phyloP scores from a whole-genome alignment of 352 stramenopile species.

The Lagenidium sp. region DNA sequence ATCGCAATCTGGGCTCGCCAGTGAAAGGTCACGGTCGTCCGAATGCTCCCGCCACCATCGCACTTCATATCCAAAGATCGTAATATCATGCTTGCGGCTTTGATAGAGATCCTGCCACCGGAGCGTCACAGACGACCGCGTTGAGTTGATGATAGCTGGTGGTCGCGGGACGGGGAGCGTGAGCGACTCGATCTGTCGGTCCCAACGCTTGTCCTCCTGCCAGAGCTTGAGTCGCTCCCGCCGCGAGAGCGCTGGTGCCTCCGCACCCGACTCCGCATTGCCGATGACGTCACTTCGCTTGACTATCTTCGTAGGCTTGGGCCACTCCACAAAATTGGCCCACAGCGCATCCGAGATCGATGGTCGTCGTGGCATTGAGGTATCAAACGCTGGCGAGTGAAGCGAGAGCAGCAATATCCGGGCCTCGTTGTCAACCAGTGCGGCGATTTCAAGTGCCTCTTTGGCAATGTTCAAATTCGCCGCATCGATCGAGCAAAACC shows the following conservation, averaged over 20 bases:
- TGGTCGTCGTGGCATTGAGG: slow-evolving; percentile 41
- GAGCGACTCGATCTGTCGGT: slow-evolving; percentile 45
- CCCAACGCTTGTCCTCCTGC: slow-evolving; percentile 72
- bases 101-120: slow-evolving; percentile 75
- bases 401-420: slow-evolving; percentile 33
- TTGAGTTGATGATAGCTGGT: slow-evolving; percentile 48
- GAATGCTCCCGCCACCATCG: slow-evolving; percentile 33
- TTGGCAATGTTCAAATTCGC: slow-evolving; percentile 72
- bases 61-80: slow-evolving; percentile 56
- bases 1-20: background rate
- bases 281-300: slow-evolving; percentile 17
- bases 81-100: slow-evolving; percentile 48
- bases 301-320: slow-evolving; percentile 34
- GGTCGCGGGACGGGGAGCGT: slow-evolving; percentile 60
- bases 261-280: background rate
- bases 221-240: slow-evolving; percentile 72
- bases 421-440: slow-evolving; percentile 24
- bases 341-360: slow-evolving; percentile 23
- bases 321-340: slow-evolving; percentile 52
- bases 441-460: slow-evolving; percentile 31
- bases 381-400: slow-evolving; percentile 42
- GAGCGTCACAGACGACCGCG: slow-evolving; percentile 35
- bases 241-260: slow-evolving; percentile 30
- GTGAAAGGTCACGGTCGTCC: background rate
- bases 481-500: slow-evolving; percentile 67